phyloP scores from a whole-genome alignment of 1,284 basidiomycete genomes.

The Limonomyces culmigenus region DNA sequence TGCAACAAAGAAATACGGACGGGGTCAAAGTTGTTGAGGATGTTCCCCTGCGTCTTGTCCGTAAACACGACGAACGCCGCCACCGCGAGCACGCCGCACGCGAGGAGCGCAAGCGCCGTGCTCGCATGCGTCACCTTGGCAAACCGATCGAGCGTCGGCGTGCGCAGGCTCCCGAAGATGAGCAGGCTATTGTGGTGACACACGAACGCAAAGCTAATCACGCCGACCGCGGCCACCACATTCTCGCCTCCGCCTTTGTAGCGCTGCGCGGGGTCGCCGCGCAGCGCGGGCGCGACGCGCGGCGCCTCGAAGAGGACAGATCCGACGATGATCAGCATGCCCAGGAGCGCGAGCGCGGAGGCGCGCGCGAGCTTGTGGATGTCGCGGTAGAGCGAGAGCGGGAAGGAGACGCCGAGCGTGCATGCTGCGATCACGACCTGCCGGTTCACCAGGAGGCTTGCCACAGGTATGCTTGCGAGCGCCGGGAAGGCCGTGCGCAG shows the following conservation, averaged over 20 bases:
- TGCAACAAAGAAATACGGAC: constrained; percentile 19
- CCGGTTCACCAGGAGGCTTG: constrained; percentile 69
- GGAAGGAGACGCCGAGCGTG: constrained; percentile 83
- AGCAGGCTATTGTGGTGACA: constrained; percentile 89
- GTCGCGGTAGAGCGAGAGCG: constrained; percentile 89
- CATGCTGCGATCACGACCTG: constrained; percentile 78
- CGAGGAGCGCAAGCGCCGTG: constrained; percentile 65
- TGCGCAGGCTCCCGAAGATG: constrained; percentile 87
- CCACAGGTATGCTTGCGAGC: constrained; percentile 50
- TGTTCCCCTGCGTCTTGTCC: constrained; percentile 86
- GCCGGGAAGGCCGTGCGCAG: constrained; percentile 75
- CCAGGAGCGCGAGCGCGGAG: constrained; percentile 74
- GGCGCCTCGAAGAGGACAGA: constrained; percentile 81
- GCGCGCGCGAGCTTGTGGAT: constrained; percentile 95
- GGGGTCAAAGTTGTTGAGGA: constrained; percentile 79
- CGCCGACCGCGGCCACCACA: constrained; percentile 83
- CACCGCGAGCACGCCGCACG: constrained; percentile 75
- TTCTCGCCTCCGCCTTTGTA: constrained; percentile 64
- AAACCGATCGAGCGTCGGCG: constrained; percentile 91
- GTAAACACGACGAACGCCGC: constrained; percentile 91
- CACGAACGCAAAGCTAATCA: constrained; percentile 91
- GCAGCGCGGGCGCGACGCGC: constrained; percentile 61
- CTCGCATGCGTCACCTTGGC: constrained; percentile 87
- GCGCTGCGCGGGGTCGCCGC: constrained; percentile 56
- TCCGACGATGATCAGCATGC: constrained; percentile 89